A percentile compares a stretch with the other conserved stretches of the same genome.
Conservation (phyloP, 352 stramenopile genomes). For the Plasmopara viticola region DNA sequence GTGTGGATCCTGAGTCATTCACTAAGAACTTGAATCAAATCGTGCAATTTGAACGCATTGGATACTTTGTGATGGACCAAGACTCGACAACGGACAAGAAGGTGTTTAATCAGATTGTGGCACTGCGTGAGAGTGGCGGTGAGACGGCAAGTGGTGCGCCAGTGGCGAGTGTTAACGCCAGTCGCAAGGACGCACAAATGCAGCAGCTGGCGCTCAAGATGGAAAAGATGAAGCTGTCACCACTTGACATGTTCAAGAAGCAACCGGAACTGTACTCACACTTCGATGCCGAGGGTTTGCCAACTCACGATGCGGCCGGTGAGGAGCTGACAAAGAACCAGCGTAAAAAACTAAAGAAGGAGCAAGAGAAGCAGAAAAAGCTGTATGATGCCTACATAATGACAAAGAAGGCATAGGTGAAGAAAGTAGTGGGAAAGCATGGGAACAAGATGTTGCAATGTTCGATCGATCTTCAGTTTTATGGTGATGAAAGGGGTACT, state of each 20-base stretch:
- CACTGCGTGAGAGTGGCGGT: conserved; percentile 83
- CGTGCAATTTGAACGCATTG: conserved; percentile 97
- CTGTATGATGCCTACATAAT: conserved; percentile 61
- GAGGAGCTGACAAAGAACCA: conserved; percentile 68
- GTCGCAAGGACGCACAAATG: conserved; percentile 80
- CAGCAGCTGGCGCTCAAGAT: conserved; percentile 88
- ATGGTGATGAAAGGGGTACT: no score
- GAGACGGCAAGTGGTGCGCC: conserved; percentile 22
- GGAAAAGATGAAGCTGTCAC: conserved; percentile 88
- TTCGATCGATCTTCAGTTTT: no score
- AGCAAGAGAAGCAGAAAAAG: conserved; percentile 87
- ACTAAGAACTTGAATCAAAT: conserved; percentile 52
- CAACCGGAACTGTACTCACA: conserved; percentile 63
- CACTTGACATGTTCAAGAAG: conserved; percentile 74
- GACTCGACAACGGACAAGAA: conserved; percentile 89
- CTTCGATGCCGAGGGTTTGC: conserved; percentile 63
- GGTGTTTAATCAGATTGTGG: conserved; percentile 97
- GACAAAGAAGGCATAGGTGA: conserved; percentile 21
- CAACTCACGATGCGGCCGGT: conserved; percentile 65
- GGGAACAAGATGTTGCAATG: no score
- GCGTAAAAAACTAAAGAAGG: conserved; percentile 86
- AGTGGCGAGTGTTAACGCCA: conserved; percentile 30
- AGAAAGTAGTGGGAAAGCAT: neutral
- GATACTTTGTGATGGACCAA: conserved; percentile 96
- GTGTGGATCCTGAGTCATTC: conserved; percentile 81